These are phyloP conservation scores for Cylindrotheca fusiformis DNA, from an alignment of 108 stramenopile genomes.

Conservation along the genomic window DNA sequence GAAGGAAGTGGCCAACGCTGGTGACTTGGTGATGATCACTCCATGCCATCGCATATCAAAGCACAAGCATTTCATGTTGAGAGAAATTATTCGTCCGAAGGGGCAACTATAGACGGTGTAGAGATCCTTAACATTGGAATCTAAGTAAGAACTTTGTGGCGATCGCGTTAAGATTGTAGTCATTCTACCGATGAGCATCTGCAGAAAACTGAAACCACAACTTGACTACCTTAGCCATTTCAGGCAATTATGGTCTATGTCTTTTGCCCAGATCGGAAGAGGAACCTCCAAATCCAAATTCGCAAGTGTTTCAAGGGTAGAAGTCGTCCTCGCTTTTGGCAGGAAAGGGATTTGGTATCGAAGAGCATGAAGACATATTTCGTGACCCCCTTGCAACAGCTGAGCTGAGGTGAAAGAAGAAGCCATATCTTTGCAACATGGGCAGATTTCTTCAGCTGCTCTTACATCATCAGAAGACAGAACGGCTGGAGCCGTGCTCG, in stretches of 20 bases:
- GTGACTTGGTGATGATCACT: conserved; percentile 89
- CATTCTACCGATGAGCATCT: no score
- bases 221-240: neutral
- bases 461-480: conserved; percentile 8
- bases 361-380: conserved; percentile 69
- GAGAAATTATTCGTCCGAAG: conserved; percentile 78
- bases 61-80: conserved; percentile 86
- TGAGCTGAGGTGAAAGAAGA: conserved; percentile 63
- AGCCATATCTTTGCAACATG: conserved; percentile 19
- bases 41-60: conserved; percentile 81
- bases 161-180: no score
- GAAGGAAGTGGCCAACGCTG: conserved; percentile 70
- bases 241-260: neutral
- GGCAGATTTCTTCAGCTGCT: conserved; percentile 37
- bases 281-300: neutral
- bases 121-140: no score
- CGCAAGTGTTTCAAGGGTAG: neutral
- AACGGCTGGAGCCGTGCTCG: neutral
- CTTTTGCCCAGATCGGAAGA: neutral
- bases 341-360: conserved; percentile 38
- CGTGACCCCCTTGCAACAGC: conserved; percentile 61
- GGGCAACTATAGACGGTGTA: conserved; percentile 59
- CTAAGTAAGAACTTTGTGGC: no score
- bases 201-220: no score
- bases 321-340: neutral